Evolutionary conservation across 1,139 yeast species (phyloP), one percentile per base, ranked within the genome.

Genomic region (Debaryomyces subglobosus): DNA sequence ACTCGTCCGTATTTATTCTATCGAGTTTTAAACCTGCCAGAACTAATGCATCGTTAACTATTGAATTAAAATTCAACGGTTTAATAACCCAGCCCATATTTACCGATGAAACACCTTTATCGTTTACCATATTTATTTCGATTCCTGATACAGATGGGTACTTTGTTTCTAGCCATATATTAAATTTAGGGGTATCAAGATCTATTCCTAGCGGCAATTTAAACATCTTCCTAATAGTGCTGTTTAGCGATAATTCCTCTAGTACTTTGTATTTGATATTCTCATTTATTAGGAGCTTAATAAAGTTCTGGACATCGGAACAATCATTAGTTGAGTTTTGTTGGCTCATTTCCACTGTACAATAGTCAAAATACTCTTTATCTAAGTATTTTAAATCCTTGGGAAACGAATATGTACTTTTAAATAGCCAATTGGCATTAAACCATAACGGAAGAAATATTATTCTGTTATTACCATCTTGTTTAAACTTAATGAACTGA

Each of bases 391-490:
- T 51, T 33, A 68, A 50, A 18, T 63, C 68, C 4, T 46, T 35
- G 4, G 73, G 71, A 46, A 64, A 70, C 3, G 51, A 43, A 44
- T 60, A 61, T 18, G 48, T 58, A 32, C 61, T 55, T 12, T 51
- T 57, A 37, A 41, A 51, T n/a, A 69, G 49, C 56, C 63, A 58
- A 50, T 70, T 65, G 41, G 55, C 24, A 47, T 69, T 63, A 40
- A 69, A 21, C 75, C 75, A 70, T 15, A 71, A 50, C 0, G 77
- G 77, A 12, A 70, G 50, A 49, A 63, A 64, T 42, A 69, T 55
- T 20, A 53, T 48, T 38, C 54, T 42, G n/a, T 29, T 23, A 6
- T 13, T 32, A 10, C 44, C 36, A 20, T 49, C 48, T 6, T 54
- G 54, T 4, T 52, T 50, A 51, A 58, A 60, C 35, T 54, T 57